Evolutionary conservation across 164 flowering plant species (phyloP).

Genomic region (Magnolia sinica): DNA sequence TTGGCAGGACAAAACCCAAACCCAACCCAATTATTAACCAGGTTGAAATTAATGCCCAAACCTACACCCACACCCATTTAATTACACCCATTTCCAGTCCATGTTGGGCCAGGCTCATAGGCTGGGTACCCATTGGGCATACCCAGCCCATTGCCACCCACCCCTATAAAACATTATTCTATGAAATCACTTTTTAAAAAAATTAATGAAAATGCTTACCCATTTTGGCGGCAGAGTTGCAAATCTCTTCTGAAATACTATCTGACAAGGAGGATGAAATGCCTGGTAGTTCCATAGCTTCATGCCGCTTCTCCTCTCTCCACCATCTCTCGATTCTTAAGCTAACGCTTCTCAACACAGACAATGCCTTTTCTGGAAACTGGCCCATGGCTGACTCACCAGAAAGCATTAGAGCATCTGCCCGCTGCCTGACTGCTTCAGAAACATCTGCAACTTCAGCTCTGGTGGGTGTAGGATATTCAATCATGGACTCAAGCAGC

Average conservation of each 20-base stretch:
- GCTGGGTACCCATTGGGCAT: too few relatives aligned
- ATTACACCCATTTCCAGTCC: too few relatives aligned
- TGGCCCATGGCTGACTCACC: slow-evolving; percentile 99
- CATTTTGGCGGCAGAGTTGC: slow-evolving; percentile 96
- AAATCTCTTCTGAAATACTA: slow-evolving; percentile 85
- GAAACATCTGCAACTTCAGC: slow-evolving; percentile 99
- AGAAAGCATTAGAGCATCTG: slow-evolving; percentile 98
- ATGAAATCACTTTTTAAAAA: too few relatives aligned
- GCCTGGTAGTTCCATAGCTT: slow-evolving; percentile 62
- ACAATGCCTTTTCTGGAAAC: slow-evolving; percentile 84
- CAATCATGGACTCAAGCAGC: slow-evolving; percentile 95
- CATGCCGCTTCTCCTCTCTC: slow-evolving; percentile 86
- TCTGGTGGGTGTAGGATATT: slow-evolving; percentile 95
- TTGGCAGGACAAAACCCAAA: too few relatives aligned
- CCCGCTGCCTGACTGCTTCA: slow-evolving; percentile 88
- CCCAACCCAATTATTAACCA: too few relatives aligned
- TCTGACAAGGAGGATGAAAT: slow-evolving; percentile 73
- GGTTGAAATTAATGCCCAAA: too few relatives aligned
- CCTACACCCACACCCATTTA: too few relatives aligned
- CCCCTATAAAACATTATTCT: too few relatives aligned
- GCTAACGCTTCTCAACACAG: slow-evolving; percentile 88
- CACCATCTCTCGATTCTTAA: slow-evolving; percentile 92
- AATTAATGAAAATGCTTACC: slow-evolving; percentile 40
- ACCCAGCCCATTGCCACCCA: too few relatives aligned
- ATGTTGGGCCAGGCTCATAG: too few relatives aligned